These are phyloP conservation scores for Fragaria vesca DNA, from an alignment of 306 rosid species.

Conservation along the genomic window DNA sequence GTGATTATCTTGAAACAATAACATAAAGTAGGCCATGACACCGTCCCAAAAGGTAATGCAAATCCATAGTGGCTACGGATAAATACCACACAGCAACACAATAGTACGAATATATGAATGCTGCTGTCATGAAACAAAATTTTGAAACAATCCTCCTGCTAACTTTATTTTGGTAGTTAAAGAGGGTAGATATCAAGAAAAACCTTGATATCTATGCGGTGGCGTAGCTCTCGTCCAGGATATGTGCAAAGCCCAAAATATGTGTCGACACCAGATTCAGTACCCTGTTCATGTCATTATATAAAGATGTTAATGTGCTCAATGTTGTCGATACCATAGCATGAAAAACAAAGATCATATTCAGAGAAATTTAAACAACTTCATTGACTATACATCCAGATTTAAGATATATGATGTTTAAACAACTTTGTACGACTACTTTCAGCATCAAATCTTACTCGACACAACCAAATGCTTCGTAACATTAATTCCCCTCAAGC, in stretches of 20 bases:
- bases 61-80: neutral
- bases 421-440: neutral
- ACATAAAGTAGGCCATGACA: neutral
- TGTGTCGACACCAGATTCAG: conserved; percentile 87
- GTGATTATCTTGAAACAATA: neutral
- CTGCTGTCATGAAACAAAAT: neutral
- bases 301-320: conserved; percentile 9
- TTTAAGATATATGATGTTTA: neutral
- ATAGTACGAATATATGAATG: neutral
- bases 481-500: neutral
- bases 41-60: neutral
- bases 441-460: neutral
- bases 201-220: conserved; percentile 91
- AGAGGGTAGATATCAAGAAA: neutral
- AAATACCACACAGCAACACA: neutral
- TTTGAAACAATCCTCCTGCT: neutral
- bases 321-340: neutral
- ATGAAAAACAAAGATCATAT: neutral
- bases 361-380: neutral
- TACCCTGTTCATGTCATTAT: conserved; percentile 51
- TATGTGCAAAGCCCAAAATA: conserved; percentile 89
- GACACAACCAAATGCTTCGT: conserved; percentile 7
- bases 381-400: neutral
- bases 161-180: neutral
- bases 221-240: conserved; percentile 83